Conservation (phyloP, 192 early-diverging fungal genomes). For the Linderina pennispora region DNA sequence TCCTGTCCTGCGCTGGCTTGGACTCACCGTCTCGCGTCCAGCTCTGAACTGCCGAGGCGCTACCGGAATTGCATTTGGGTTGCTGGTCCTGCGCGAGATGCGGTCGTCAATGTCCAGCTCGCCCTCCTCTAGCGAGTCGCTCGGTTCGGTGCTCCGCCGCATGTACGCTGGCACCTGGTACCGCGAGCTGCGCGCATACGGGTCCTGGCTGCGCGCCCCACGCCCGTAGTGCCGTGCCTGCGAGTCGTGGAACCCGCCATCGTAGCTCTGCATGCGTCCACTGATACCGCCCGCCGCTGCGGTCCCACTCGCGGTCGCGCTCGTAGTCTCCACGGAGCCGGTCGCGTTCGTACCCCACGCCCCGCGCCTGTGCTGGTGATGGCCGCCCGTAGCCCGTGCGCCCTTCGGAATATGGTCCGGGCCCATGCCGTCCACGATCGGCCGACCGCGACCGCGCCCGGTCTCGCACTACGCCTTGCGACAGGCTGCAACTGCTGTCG, state of each 20-base stretch:
- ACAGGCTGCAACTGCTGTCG: no score
- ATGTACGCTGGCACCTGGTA: conserved; percentile 17
- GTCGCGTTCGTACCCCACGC: no score
- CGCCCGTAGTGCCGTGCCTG: no score
- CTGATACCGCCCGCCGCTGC: no score
- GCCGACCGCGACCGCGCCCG: neutral
- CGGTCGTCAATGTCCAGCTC: conserved; percentile 30
- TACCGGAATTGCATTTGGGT: neutral
- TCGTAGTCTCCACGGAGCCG: no score
- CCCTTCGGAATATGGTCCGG: no score
- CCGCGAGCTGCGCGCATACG: no score
- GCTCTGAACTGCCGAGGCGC: neutral
- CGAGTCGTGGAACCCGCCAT: no score
- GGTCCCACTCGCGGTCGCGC: neutral
- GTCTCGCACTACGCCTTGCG: neutral
- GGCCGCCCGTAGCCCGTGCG: no score
- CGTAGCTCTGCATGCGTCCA: neutral
- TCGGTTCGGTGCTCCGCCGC: conserved; percentile 20
- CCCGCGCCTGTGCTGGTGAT: no score
- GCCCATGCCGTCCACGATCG: neutral
- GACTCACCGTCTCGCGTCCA: neutral
- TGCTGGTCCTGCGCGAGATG: neutral
- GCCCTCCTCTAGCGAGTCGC: conserved; percentile 29
- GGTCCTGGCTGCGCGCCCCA: no score
- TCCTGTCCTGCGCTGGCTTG: neutral